Percentiles rank a stretch among this genome's conserved stretches.
phyloP scores from a whole-genome alignment of 331 rosid genomes.

The Saraca asoca region DNA sequence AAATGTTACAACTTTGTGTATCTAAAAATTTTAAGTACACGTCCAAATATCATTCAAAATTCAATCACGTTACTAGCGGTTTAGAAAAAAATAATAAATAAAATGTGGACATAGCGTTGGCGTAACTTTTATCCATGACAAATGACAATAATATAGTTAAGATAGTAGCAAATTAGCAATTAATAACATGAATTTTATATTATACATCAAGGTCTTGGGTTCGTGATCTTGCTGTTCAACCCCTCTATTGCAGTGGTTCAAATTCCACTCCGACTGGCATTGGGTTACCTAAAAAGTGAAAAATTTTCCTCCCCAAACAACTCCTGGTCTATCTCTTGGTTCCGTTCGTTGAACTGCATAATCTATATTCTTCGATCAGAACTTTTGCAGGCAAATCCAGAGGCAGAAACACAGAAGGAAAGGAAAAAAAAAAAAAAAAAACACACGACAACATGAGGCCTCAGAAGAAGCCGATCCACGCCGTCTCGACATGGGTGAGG shows the following conservation, averaged over 20 bases:
- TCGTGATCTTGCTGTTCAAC: too few species aligned
- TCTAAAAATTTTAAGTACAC: too few species aligned
- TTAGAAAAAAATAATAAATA: too few species aligned
- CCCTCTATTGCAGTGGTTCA: neutral
- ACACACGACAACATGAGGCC: slow-evolving; percentile 49
- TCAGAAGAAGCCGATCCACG: slow-evolving; percentile 58
- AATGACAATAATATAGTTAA: too few species aligned
- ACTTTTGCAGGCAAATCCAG: slow-evolving; percentile 34
- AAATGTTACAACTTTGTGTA: too few species aligned
- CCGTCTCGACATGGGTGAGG: slow-evolving; percentile 65
- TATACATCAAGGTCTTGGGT: too few species aligned
- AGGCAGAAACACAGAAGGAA: neutral
- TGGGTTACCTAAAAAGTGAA: slow-evolving; percentile 5
- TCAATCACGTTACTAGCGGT: too few species aligned
- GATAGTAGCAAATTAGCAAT: too few species aligned
- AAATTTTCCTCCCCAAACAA: neutral
- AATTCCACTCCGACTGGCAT: slow-evolving; percentile 9
- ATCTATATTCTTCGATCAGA: slow-evolving; percentile 2
- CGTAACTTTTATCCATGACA: too few species aligned
- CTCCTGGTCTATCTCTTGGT: neutral
- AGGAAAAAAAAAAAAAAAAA: neutral
- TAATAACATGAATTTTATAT: too few species aligned
- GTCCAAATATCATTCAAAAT: too few species aligned
- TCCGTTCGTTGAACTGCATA: neutral
- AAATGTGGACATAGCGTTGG: too few species aligned